phyloP scores from a whole-genome alignment of 148 eudicot genomes.

The Salicornia ramosissima region DNA sequence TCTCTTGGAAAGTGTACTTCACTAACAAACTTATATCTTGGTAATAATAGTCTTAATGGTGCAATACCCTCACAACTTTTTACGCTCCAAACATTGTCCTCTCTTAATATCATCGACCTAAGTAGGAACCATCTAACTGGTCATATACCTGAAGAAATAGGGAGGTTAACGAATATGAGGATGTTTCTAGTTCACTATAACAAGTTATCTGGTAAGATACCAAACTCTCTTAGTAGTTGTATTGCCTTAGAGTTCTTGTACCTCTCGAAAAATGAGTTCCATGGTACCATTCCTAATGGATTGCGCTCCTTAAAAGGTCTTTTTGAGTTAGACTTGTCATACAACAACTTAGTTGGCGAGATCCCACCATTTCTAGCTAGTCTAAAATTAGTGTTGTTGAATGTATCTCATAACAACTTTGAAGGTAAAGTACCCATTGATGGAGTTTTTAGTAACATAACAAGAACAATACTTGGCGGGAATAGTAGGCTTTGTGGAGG shows the following conservation, averaged over 20 bases:
- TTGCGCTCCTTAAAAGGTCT: slow-evolving; percentile 17
- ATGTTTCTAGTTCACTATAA: slow-evolving; percentile 17
- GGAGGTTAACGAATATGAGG: slow-evolving; percentile 24
- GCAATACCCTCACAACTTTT: slow-evolving; percentile 33
- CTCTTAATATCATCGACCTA: not conserved
- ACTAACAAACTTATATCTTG: slow-evolving; percentile 21
- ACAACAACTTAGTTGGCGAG: slow-evolving; percentile 34
- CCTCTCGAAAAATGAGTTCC: slow-evolving; percentile 30
- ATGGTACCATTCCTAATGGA: slow-evolving; percentile 22
- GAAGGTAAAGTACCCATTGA: slow-evolving; percentile 36
- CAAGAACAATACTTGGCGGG: slow-evolving; percentile 25
- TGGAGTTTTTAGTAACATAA: slow-evolving; percentile 33
- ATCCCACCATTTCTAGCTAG: slow-evolving; percentile 28
- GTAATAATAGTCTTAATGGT: slow-evolving; percentile 29
- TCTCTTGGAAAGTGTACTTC: slow-evolving; percentile 30
- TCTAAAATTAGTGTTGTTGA: slow-evolving; percentile 13
- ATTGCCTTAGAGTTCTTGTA: slow-evolving; percentile 15
- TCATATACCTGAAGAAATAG: slow-evolving; percentile 28
- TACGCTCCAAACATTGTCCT: slow-evolving; percentile 11
- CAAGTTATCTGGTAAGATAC: slow-evolving; percentile 36
- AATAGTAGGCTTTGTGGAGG: slow-evolving; percentile 45
- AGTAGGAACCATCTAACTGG: slow-evolving; percentile 32
- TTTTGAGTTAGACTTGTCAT: slow-evolving; percentile 29
- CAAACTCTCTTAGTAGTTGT: slow-evolving; percentile 25
- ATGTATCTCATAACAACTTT: slow-evolving; percentile 32